These are phyloP conservation scores for Epichloe gansuensis DNA, from an alignment of 2,329 filamentous ascomycete species.

Conservation along the genomic window DNA sequence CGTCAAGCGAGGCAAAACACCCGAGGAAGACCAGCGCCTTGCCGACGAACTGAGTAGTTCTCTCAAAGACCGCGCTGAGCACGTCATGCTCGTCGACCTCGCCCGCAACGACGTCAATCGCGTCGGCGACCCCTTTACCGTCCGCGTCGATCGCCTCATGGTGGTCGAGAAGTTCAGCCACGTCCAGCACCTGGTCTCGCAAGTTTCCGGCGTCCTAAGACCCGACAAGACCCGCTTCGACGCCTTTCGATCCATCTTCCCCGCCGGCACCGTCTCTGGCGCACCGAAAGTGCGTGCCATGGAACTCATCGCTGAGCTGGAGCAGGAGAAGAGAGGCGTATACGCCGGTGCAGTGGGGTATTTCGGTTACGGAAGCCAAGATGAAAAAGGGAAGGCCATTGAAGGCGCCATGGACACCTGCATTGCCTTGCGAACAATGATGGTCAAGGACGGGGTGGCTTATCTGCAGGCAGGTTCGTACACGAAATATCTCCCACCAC, in stretches of 20 bases:
- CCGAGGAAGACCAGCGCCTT: constrained; percentile 68
- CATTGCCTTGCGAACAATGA: constrained; percentile 77
- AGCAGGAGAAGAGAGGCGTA: constrained; percentile 84
- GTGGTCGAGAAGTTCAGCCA: constrained; percentile 90
- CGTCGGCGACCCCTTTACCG: constrained; percentile 80
- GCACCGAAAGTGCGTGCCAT: constrained; percentile 94
- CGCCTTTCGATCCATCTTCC: constrained; percentile 92
- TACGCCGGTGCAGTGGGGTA: constrained; percentile 96
- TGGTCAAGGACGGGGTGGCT: constrained; percentile 79
- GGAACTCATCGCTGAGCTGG: constrained; percentile 91
- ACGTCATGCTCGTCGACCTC: constrained; percentile 96
- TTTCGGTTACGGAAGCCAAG: constrained; percentile 74
- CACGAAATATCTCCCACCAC: background rate
- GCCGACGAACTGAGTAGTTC: constrained; percentile 65
- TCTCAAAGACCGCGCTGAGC: constrained; percentile 84
- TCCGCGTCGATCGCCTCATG: constrained; percentile 88
- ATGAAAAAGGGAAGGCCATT: constrained; percentile 44
- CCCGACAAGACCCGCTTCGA: constrained; percentile 81
- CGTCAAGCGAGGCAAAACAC: constrained; percentile 69
- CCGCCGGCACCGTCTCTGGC: constrained; percentile 87
- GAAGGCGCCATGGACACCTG: constrained; percentile 89
- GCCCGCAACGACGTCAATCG: constrained; percentile 95
- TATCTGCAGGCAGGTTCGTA: constrained; percentile 67
- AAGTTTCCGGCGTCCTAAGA: constrained; percentile 84
- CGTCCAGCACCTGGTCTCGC: constrained; percentile 91